phyloP scores from a whole-genome alignment of 257 asterid species.

The Solanum virginianum region DNA sequence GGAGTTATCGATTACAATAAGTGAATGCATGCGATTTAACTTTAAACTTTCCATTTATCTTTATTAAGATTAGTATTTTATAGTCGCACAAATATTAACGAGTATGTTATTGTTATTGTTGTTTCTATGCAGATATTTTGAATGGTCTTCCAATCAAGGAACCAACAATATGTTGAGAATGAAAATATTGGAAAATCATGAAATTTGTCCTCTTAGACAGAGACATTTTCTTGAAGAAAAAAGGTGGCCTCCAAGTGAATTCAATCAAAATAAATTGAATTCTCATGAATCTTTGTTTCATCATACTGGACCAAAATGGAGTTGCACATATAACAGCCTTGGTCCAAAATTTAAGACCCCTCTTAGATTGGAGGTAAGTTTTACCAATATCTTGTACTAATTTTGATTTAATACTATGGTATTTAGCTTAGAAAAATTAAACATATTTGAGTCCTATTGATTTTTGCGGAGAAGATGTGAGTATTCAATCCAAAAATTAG shows the following conservation, averaged over 20 bases:
- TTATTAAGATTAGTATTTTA: neutral
- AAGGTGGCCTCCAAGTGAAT: slow-evolving; percentile 46
- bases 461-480: neutral
- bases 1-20: accelerated
- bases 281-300: slow-evolving; percentile 4
- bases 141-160: neutral
- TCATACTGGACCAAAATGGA: slow-evolving; percentile 3
- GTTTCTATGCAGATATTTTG: neutral
- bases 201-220: slow-evolving; percentile 24
- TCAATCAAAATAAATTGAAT: slow-evolving; percentile 6
- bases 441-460: neutral
- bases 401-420: neutral
- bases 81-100: neutral
- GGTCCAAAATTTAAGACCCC: slow-evolving; percentile 14
- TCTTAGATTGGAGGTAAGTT: slow-evolving; percentile 22
- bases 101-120: neutral
- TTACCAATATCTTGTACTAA: neutral
- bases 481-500: neutral
- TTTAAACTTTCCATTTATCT: neutral
- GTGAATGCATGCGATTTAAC: neutral
- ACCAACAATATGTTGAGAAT: neutral
- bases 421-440: neutral
- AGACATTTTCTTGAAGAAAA: slow-evolving; percentile 45
- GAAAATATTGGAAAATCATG: neutral
- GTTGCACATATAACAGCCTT: neutral